Evolutionary conservation across 495 filamentous ascomycete species (phyloP), one percentile per base, ranked within the genome.

Genomic region (Neurospora tetraspora): DNA sequence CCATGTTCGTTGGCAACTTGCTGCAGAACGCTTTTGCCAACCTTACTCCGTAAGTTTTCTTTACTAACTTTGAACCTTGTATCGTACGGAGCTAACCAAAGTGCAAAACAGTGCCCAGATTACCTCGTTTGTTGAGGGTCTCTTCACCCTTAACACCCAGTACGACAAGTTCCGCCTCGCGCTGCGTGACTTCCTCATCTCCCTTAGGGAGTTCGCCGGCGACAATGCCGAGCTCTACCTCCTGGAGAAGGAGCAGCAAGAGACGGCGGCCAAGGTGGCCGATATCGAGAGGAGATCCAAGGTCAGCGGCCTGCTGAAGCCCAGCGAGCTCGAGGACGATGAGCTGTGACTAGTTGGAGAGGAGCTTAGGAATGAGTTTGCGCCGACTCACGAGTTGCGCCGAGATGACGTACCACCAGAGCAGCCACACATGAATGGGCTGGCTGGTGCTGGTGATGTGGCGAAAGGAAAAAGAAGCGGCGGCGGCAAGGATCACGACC

Each of bases 111-210:
- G 94, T 71, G 86, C 86, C 10, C 95, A 98, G 88, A 96, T 98
- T 76, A 88, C 89, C 74, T 85, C 88, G 68, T 99, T 99, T 79
- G 93, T 98, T 34, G 88, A 96, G 70, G 91, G 91, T 6, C 83
- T 98, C 6, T 97, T 97, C 82, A 87, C 89, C 2, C 84, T 89
- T 70, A 97, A 96, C 77, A 89, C 88, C 70, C 91, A 95, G 72
- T 87, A 95, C 71, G 89, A 90, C 78, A 91, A 91, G 77, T 98
- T 98, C 89, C 97, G 97, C 82, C 89, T 96, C 47, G 91, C 94
- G 71, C 87, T 98, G 68, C 93, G 96, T 72, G 96, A 99, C 80
- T 99, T 99, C 88, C 83, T 99, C 71, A 97, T 99, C 76, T 94
- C 94, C 37, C 83, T 99, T 71, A 97, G 97, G 82, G 96, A 99